phyloP scores from a whole-genome alignment of 2,329 filamentous ascomycete genomes.

The Cordyceps militaris region DNA sequence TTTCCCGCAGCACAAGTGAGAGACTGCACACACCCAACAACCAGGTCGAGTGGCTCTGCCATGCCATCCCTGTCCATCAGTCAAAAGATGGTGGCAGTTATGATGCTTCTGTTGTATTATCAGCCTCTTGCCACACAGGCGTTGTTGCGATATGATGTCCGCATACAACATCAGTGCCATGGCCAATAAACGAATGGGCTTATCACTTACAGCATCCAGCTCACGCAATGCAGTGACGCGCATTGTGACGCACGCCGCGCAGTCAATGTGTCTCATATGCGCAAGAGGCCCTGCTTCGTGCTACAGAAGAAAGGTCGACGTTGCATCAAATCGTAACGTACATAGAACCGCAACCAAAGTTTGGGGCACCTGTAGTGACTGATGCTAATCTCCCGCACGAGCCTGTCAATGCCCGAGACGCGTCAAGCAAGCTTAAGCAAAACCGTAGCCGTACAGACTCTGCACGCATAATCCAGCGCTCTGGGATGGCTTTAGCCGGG shows the following conservation, averaged over 20 bases:
- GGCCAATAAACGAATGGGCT: background rate
- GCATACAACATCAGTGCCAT: background rate
- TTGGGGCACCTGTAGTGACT: background rate
- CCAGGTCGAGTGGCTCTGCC: background rate
- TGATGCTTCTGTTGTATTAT: background rate
- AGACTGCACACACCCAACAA: background rate
- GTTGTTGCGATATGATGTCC: background rate
- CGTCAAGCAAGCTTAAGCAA: conserved; percentile 6
- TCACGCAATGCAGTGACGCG: background rate
- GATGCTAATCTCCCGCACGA: background rate
- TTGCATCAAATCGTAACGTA: background rate
- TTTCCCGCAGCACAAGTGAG: background rate
- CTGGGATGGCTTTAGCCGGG: background rate
- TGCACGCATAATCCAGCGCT: background rate
- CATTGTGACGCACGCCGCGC: conserved; percentile 7
- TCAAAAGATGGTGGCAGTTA: too few relatives aligned
- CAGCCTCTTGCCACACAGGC: background rate
- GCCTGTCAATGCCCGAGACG: background rate
- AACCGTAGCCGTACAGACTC: background rate
- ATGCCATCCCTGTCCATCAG: background rate
- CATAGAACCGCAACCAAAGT: background rate
- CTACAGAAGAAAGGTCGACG: background rate
- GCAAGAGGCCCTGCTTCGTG: background rate
- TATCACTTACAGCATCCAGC: background rate
- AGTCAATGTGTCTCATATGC: conserved; percentile 5